phyloP scores from a whole-genome alignment of 805 yeast species.

The Zygoascus flipseniorum region DNA sequence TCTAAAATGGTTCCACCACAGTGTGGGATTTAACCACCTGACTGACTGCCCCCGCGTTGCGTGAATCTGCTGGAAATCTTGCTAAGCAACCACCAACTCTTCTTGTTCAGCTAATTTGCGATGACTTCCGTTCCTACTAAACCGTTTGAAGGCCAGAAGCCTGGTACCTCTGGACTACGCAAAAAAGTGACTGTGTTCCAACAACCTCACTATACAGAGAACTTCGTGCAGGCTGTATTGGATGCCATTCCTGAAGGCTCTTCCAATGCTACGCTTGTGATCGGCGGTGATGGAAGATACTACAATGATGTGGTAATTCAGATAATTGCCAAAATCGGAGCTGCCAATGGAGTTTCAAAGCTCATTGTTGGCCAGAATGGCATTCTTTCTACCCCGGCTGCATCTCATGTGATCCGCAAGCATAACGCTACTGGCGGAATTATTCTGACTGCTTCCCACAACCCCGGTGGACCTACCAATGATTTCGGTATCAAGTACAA shows the following conservation, averaged over 20 bases:
- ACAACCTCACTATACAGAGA: conserved; percentile 77
- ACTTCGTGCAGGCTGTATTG: conserved; percentile 81
- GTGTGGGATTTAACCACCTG: too few species aligned
- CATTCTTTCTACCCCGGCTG: conserved; percentile 89
- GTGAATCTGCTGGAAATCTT: too few species aligned
- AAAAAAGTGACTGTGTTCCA: conserved; percentile 77
- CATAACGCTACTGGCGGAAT: conserved; percentile 78
- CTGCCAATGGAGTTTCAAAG: conserved; percentile 84
- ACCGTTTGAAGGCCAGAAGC: conserved; percentile 85
- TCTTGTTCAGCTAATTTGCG: background rate
- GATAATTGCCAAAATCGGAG: conserved; percentile 71
- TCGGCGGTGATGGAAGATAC: conserved; percentile 96
- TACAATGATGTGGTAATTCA: conserved; percentile 78
- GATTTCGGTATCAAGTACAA: conserved; percentile 96
- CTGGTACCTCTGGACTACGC: conserved; percentile 95
- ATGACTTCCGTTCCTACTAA: conserved; percentile 39
- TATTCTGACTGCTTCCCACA: conserved; percentile 91
- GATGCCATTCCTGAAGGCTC: conserved; percentile 88
- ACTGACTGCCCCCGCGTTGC: too few species aligned
- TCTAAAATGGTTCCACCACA: too few species aligned
- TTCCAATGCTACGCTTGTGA: conserved; percentile 62
- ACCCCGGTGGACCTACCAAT: conserved; percentile 91
- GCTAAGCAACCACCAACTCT: background rate
- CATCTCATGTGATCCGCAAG: conserved; percentile 84
- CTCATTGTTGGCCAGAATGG: conserved; percentile 84